A percentile compares a stretch with the other conserved stretches of the same genome.
phyloP scores from a whole-genome alignment of 208 protist species.

The Leishmania martiniquensis region DNA sequence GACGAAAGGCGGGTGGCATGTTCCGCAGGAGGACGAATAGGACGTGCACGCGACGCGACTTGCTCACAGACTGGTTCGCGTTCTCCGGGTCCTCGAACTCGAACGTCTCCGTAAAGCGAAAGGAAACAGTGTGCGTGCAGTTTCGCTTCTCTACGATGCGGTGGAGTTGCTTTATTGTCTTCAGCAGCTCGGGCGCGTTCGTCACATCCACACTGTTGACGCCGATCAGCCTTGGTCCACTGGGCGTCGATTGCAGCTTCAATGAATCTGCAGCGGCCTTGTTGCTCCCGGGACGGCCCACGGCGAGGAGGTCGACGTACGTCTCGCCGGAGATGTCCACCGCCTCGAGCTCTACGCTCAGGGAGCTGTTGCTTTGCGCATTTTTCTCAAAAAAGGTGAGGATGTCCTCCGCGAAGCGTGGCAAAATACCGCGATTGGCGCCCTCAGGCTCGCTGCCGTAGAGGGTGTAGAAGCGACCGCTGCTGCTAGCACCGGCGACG shows the following conservation, averaged over 20 bases:
- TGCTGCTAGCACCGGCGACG: slow-evolving; percentile 58
- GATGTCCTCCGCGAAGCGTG: slow-evolving; percentile 81
- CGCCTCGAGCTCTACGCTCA: slow-evolving; percentile 67
- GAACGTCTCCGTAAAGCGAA: slow-evolving; percentile 87
- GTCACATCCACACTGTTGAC: slow-evolving; percentile 45
- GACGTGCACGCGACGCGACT: slow-evolving; percentile 76
- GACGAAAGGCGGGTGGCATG: slow-evolving; percentile 77
- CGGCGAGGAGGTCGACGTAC: slow-evolving; percentile 74
- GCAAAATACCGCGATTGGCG: slow-evolving; percentile 62
- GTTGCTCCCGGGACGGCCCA: slow-evolving; percentile 4
- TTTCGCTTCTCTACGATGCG: slow-evolving; percentile 62
- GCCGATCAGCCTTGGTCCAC: slow-evolving; percentile 64
- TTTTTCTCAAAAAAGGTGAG: slow-evolving; percentile 67
- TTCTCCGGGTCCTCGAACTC: slow-evolving; percentile 83
- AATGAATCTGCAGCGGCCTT: slow-evolving; percentile 25
- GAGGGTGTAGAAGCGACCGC: slow-evolving; percentile 73
- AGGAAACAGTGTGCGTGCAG: slow-evolving; percentile 66
- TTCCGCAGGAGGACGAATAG: slow-evolving; percentile 79
- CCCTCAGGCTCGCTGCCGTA: slow-evolving; percentile 69
- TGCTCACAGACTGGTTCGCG: slow-evolving; percentile 63
- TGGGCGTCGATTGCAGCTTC: slow-evolving; percentile 51
- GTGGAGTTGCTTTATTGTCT: slow-evolving; percentile 52
- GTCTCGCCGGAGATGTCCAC: slow-evolving; percentile 73
- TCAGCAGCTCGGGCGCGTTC: slow-evolving; percentile 36
- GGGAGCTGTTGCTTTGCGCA: slow-evolving; percentile 54